These are phyloP conservation scores for Kwoniella botswanensis DNA, from an alignment of 768 basidiomycete genomes.

Conservation along the genomic window DNA sequence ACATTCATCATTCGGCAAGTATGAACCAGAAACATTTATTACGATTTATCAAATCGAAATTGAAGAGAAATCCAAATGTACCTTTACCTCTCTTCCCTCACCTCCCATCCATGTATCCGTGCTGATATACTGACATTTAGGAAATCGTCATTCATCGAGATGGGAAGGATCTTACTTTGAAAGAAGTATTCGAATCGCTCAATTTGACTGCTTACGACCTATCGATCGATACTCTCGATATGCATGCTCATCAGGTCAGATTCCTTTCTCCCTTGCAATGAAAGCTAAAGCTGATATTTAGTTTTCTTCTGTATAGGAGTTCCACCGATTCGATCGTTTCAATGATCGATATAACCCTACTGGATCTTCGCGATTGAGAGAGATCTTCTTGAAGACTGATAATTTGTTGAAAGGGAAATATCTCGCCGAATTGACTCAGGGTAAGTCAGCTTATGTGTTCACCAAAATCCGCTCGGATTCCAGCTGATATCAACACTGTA, in stretches of 20 bases:
- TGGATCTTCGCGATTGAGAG: conserved; percentile 89
- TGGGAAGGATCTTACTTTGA: conserved; percentile 77
- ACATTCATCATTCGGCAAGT: conserved; percentile 96
- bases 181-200: conserved; percentile 94
- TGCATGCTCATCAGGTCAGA: conserved; percentile 89
- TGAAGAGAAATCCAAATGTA: conserved; percentile 57
- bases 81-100: background rate
- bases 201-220: conserved; percentile 95
- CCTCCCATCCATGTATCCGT: background rate
- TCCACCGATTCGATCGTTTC: conserved; percentile 98
- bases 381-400: conserved; percentile 98
- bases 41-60: conserved; percentile 89
- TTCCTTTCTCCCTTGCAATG: background rate
- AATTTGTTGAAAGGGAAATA: conserved; percentile 91
- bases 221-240: conserved; percentile 97
- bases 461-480: background rate
- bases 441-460: conserved; percentile 59
- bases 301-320: conserved; percentile 64
- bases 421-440: conserved; percentile 90
- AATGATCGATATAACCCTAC: conserved; percentile 95
- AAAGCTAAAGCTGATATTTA: background rate
- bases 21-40: conserved; percentile 99
- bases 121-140: conserved; percentile 59
- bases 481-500: background rate
- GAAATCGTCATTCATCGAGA: conserved; percentile 97